phyloP scores from a whole-genome alignment of 345 rosid species.

The Euphorbia peplus region DNA sequence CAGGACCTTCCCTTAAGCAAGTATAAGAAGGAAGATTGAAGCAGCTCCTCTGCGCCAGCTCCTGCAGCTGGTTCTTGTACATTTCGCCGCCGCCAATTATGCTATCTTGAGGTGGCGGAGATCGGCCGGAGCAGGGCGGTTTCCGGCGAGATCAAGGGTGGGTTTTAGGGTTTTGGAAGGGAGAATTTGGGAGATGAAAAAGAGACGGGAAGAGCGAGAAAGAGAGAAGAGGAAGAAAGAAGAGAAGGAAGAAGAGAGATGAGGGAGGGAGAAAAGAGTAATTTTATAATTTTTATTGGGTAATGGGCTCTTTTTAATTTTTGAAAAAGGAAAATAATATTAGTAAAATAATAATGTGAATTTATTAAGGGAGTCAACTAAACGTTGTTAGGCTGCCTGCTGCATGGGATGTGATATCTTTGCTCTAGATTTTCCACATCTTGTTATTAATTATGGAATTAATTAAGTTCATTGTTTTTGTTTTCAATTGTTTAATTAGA shows the following conservation, averaged over 20 bases:
- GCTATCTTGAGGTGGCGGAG: neutral
- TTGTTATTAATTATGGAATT: no score
- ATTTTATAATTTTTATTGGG: neutral
- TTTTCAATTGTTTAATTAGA: no score
- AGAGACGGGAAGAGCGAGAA: neutral
- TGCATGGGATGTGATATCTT: constrained; percentile 52
- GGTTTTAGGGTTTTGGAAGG: constrained; percentile 24
- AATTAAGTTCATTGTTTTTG: no score
- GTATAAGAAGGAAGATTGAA: constrained; percentile 88
- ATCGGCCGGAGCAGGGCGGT: neutral
- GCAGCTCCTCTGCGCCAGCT: constrained; percentile 99
- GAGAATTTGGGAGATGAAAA: constrained; percentile 12
- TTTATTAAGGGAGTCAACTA: constrained; percentile 60
- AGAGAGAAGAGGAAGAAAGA: neutral
- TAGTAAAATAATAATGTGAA: constrained; percentile 13
- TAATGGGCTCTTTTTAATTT: constrained; percentile 10
- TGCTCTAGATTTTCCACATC: constrained; percentile 12
- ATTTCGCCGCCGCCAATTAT: constrained; percentile 35
- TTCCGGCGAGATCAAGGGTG: constrained; percentile 29
- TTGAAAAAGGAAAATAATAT: constrained; percentile 18
- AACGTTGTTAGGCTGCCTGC: constrained; percentile 79
- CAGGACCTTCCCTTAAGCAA: constrained; percentile 96
- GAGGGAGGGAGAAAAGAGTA: neutral
- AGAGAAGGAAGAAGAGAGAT: neutral
- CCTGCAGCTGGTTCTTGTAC: constrained; percentile 99